Conservation (phyloP, 306 rosid genomes). For the Phaseolus lunatus region DNA sequence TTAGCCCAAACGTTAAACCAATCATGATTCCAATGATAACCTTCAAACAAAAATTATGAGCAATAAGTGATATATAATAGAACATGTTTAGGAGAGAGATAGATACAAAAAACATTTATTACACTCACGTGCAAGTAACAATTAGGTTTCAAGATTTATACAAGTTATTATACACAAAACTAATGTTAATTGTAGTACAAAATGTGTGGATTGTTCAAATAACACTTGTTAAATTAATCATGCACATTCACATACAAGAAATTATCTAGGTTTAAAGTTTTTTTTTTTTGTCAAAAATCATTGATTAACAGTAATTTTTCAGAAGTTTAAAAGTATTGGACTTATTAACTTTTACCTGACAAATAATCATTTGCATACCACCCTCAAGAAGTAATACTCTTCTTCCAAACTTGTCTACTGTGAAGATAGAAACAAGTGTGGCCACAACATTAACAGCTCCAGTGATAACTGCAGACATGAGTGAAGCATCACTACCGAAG, state of each 20-base stretch:
- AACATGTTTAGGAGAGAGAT: no score
- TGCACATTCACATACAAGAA: no score
- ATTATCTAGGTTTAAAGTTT: background rate
- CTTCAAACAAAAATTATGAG: background rate
- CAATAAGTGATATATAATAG: background rate
- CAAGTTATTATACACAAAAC: no score
- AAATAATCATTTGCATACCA: background rate
- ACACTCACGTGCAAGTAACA: no score
- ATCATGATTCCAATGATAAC: constrained; percentile 50
- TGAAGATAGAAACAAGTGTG: background rate
- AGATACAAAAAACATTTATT: no score
- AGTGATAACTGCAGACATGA: background rate
- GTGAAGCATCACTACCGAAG: background rate
- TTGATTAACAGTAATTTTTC: no score
- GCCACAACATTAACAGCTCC: background rate
- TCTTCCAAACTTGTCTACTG: background rate
- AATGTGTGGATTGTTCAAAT: no score
- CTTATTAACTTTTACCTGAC: background rate
- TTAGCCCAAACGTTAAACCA: constrained; percentile 45
- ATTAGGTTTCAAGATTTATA: no score
- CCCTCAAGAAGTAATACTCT: background rate
- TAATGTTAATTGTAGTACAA: no score
- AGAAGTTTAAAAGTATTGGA: background rate
- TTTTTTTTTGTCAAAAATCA: no score
- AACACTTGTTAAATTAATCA: no score